phyloP scores from a whole-genome alignment of 805 yeast species.

The Cyberlindnera mrakii region DNA sequence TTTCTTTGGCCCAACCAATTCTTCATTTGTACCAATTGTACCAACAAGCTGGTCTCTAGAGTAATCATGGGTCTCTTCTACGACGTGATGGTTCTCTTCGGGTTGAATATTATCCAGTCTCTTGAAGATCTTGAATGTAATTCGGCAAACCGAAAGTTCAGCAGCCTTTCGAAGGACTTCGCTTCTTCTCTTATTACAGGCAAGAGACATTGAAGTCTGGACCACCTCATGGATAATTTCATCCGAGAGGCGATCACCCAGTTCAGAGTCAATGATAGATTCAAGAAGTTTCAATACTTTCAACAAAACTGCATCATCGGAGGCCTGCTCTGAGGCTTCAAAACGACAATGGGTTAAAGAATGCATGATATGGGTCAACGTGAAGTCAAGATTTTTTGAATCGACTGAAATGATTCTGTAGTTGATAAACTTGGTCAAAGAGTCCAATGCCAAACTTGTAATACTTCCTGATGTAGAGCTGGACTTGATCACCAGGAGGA shows the following conservation, averaged over 20 bases:
- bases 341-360: conserved; percentile 91
- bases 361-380: conserved; percentile 53
- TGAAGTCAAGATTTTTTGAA: conserved; percentile 49
- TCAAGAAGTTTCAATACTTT: conserved; percentile 77
- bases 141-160: conserved; percentile 67
- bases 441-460: conserved; percentile 72
- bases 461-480: conserved; percentile 82
- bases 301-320: conserved; percentile 85
- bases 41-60: conserved; percentile 48
- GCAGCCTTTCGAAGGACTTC: conserved; percentile 88
- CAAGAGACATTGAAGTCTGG: conserved; percentile 85
- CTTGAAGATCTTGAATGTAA: conserved; percentile 63
- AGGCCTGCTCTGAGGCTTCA: conserved; percentile 88
- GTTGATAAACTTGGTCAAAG: conserved; percentile 67
- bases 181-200: conserved; percentile 86
- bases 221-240: conserved; percentile 82
- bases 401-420: conserved; percentile 56
- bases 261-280: conserved; percentile 53
- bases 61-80: conserved; percentile 41
- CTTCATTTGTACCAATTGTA: conserved; percentile 43
- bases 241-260: conserved; percentile 66
- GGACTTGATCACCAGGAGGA: conserved; percentile 74
- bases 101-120: conserved; percentile 54
- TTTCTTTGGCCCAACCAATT: conserved; percentile 25
- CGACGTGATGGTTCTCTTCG: conserved; percentile 30